A percentile compares a stretch with the other conserved stretches of the same genome.
phyloP scores from a whole-genome alignment of 2,329 filamentous ascomycete species.

The Ophiostoma ips region DNA sequence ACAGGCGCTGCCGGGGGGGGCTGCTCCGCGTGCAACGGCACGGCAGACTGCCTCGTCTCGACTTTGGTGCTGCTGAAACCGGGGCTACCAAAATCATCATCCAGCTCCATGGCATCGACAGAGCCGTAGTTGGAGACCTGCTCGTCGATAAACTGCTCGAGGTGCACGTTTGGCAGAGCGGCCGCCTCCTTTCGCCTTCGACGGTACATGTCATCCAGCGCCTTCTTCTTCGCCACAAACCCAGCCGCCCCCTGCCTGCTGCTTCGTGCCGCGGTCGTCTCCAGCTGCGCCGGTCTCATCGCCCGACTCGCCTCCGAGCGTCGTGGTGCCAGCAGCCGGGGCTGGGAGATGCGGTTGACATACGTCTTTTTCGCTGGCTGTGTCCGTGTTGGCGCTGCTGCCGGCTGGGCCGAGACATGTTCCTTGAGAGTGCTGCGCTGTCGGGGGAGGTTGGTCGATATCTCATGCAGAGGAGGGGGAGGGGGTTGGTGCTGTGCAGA shows the following conservation, averaged over 20 bases:
- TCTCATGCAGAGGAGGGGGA: constrained; percentile 3
- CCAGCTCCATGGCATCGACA: not conserved
- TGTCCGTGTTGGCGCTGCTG: not conserved
- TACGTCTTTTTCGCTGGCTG: not conserved
- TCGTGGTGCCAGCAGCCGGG: constrained; percentile 10
- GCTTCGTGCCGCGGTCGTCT: constrained; percentile 28
- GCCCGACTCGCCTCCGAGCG: not conserved
- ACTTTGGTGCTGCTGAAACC: not conserved
- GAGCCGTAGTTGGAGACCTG: constrained; percentile 1
- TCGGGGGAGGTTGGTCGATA: constrained; percentile 4
- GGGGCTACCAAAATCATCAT: not conserved
- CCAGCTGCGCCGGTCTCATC: constrained; percentile 38
- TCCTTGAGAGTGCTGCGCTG: not conserved
- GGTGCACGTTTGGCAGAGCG: constrained; percentile 18
- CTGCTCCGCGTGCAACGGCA: not conserved
- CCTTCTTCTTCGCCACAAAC: constrained; percentile 38
- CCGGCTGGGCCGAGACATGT: not conserved
- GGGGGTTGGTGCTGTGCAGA: not conserved
- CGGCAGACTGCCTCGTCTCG: not conserved
- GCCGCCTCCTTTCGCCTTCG: constrained; percentile 19
- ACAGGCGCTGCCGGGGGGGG: not conserved
- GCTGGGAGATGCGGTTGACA: not conserved
- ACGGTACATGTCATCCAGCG: constrained; percentile 41
- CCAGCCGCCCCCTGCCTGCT: constrained; percentile 18
- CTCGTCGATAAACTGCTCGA: constrained; percentile 21